A percentile compares a stretch with the other conserved stretches of the same genome.
phyloP scores from a whole-genome alignment of 2,329 filamentous ascomycete genomes.

The Apiospora aurea region DNA sequence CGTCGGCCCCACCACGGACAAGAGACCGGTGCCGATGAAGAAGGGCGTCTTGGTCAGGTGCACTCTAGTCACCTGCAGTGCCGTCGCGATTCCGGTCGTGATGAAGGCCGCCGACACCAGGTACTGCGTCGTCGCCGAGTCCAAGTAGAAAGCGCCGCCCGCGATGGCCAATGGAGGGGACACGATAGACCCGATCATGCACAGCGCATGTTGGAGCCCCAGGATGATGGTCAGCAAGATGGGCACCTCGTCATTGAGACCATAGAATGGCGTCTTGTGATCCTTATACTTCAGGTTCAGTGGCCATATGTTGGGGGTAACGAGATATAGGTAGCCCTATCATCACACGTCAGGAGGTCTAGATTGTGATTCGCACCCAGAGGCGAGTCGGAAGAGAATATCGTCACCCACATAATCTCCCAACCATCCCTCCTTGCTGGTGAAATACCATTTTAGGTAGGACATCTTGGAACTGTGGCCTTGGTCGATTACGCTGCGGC shows the following conservation, averaged over 20 bases:
- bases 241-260: constrained; percentile 72
- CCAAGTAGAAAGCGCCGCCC: constrained; percentile 64
- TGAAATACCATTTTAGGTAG: constrained; percentile 43
- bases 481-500: background rate
- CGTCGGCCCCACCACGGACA: constrained; percentile 73
- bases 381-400: background rate
- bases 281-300: constrained; percentile 62
- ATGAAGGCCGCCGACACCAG: constrained; percentile 74
- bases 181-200: constrained; percentile 67
- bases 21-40: constrained; percentile 69
- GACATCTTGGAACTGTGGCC: background rate
- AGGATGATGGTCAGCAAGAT: constrained; percentile 70
- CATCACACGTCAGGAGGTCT: background rate
- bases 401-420: constrained; percentile 46
- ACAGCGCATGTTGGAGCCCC: constrained; percentile 73
- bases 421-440: constrained; percentile 46
- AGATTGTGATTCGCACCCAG: background rate
- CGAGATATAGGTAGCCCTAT: constrained; percentile 47
- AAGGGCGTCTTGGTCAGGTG: constrained; percentile 69
- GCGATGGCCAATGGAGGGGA: constrained; percentile 69
- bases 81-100: constrained; percentile 69
- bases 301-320: constrained; percentile 60
- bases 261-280: constrained; percentile 70
- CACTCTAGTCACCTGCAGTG: constrained; percentile 71
- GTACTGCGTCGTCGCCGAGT: constrained; percentile 62